Conservation (phyloP, 495 filamentous ascomycete species). For the Poronia punctata region DNA sequence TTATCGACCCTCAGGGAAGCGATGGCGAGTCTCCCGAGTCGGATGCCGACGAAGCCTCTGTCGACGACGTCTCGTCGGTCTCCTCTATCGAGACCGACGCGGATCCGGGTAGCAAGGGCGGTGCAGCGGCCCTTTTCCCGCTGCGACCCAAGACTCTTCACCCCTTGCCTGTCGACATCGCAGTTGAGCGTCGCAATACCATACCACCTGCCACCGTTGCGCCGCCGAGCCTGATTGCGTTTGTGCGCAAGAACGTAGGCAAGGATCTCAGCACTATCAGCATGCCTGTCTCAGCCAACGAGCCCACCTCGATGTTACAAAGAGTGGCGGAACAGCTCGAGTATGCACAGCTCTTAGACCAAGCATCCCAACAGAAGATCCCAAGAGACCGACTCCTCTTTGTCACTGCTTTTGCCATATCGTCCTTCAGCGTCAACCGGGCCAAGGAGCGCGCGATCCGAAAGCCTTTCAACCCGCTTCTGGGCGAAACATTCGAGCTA, state of each 20-base stretch:
- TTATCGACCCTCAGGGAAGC: constrained; percentile 59
- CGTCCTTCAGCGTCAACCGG: constrained; percentile 67
- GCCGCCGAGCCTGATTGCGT: constrained; percentile 86
- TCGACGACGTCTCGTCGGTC: constrained; percentile 53
- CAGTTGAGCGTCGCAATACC: constrained; percentile 59
- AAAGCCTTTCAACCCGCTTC: constrained; percentile 96
- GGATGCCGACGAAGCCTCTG: constrained; percentile 50
- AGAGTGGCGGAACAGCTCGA: constrained; percentile 83
- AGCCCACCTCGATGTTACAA: constrained; percentile 82
- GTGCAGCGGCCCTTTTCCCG: constrained; percentile 55
- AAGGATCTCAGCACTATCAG: constrained; percentile 93
- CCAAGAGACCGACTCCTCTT: constrained; percentile 67
- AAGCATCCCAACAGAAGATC: constrained; percentile 53
- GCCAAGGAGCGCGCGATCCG: constrained; percentile 86
- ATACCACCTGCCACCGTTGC: constrained; percentile 64
- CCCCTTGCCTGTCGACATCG: constrained; percentile 65
- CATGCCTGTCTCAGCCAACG: constrained; percentile 96
- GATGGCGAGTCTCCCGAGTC: constrained; percentile 48
- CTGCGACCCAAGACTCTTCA: constrained; percentile 62
- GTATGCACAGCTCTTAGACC: constrained; percentile 77
- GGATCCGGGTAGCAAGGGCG: constrained; percentile 34
- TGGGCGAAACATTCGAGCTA: constrained; percentile 93
- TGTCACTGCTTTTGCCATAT: constrained; percentile 86
- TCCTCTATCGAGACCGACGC: constrained; percentile 52
- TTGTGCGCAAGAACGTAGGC: constrained; percentile 94